Percentiles rank a stretch among this genome's conserved stretches.
Conservation (phyloP, 306 rosid species). For the Cicer judaicum region DNA sequence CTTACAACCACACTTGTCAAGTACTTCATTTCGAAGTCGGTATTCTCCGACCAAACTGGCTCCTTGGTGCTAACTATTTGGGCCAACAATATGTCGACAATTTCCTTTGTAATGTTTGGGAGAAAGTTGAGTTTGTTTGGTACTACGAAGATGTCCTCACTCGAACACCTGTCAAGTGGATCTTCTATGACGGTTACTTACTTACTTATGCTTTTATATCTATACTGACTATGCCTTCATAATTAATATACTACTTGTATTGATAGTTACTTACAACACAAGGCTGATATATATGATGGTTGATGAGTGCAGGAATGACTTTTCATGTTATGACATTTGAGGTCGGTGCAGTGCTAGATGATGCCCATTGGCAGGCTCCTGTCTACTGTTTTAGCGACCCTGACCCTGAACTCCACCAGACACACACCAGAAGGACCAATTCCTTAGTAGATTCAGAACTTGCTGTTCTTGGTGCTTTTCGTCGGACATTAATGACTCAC, state of each 20-base stretch:
- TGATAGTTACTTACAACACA: not conserved
- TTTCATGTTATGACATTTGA: slow-evolving; percentile 95
- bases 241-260: not conserved
- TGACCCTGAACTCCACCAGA: too few species aligned
- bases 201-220: not conserved
- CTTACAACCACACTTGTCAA: slow-evolving; percentile 51
- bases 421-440: not conserved
- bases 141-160: slow-evolving; percentile 81
- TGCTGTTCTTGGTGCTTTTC: slow-evolving; percentile 10
- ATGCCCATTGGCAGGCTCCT: slow-evolving; percentile 91
- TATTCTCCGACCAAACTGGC: slow-evolving; percentile 89
- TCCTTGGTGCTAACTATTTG: slow-evolving; percentile 71
- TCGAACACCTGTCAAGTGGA: slow-evolving; percentile 79
- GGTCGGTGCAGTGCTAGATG: slow-evolving; percentile 83
- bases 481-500: slow-evolving; percentile 29
- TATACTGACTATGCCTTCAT: not conserved
- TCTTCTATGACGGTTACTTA: slow-evolving; percentile 60
- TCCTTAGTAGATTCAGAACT: not conserved
- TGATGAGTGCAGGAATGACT: slow-evolving; percentile 56
- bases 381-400: slow-evolving; percentile 62
- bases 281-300: not conserved
- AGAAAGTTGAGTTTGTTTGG: slow-evolving; percentile 77
- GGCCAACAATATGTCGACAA: slow-evolving; percentile 74
- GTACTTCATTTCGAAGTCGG: slow-evolving; percentile 65
- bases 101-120: slow-evolving; percentile 88